Base-by-base conservation (phyloP, 257 asterid genomes). In the Solanum pennellii region DNA sequence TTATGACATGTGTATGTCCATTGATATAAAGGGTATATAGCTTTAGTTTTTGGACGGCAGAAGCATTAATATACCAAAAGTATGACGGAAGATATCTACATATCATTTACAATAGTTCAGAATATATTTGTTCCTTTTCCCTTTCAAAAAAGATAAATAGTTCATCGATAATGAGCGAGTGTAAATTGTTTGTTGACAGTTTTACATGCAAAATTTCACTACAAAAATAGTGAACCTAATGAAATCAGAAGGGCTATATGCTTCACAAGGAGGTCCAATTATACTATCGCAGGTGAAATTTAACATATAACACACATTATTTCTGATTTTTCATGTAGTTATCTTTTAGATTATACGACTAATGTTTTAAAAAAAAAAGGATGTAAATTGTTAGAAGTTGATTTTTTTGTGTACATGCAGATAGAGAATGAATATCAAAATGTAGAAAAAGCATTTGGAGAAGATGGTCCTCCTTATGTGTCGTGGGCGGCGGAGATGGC, bases 231-330 rank as follows among this genome's bases (percentile, higher is more conserved):
- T 96, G 89, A 76, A 89, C 72, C 25, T 96, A 92, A 89, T 96
- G 94, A 95, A 96, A 88, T 89, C 94, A 42, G 96, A 95, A 93
- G 91, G 92, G 2, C 44, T 96, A 77, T 96, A 86, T 86, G 98
- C 98, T 85, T 93, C 99, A 82, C 98, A 94, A 86, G 99, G 98
- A 65, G 99, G 99, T 13, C 99, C 99, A 2, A 94, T 95, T 62
- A 92, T 96, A 83, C 94, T 96, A 8, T 92, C 97, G 29, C 99
- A 96, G 98, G 99, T 56, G 65, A 56, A 56, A 56, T 52, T 49
- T 49, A 49, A 49, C 59, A 49, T 49, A 16, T 47, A 47, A 47
- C 20, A 47, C 2, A 47, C 7, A 47, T 47, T 49, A 52, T 52
- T 52, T 52, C 60, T 16, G 60, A 52, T 52, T 16, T 52, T 1